Conservation (phyloP, 192 early-diverging fungal species). For the Podila epigama region DNA sequence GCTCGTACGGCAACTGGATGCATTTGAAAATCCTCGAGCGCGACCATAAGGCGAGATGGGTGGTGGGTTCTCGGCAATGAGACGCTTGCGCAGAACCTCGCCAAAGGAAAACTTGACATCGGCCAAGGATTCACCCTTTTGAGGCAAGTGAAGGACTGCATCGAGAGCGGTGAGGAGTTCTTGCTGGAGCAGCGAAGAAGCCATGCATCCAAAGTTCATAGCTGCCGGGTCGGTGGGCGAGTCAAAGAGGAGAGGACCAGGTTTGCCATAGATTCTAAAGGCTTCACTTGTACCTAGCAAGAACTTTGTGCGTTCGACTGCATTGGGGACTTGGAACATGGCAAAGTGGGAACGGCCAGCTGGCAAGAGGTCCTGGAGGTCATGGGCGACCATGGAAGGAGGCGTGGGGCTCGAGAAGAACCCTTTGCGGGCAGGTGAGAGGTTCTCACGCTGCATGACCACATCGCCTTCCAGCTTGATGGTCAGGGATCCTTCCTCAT, state of each 20-base stretch:
- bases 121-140: constrained; percentile 46
- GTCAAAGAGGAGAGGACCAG: constrained; percentile 35
- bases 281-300: constrained; percentile 39
- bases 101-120: constrained; percentile 54
- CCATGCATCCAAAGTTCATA: constrained; percentile 51
- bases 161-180: constrained; percentile 43
- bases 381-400: constrained; percentile 15
- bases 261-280: constrained; percentile 46
- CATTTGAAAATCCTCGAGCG: constrained; percentile 7
- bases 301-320: constrained; percentile 36
- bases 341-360: constrained; percentile 40
- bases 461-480: constrained; percentile 47
- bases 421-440: constrained; percentile 13
- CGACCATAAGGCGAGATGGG: neutral
- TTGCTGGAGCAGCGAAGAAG: constrained; percentile 36
- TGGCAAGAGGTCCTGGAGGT: constrained; percentile 32
- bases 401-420: constrained; percentile 32
- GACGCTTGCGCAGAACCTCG: constrained; percentile 47
- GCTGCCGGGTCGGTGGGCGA: constrained; percentile 41
- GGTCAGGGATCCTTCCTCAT: constrained; percentile 41
- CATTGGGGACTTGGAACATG: constrained; percentile 43
- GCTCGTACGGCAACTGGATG: constrained; percentile 6
- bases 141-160: constrained; percentile 40
- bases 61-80: constrained; percentile 39
- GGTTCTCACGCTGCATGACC: constrained; percentile 42